Conservation (phyloP, 1,284 basidiomycete genomes). For the Sparassis latifolia region DNA sequence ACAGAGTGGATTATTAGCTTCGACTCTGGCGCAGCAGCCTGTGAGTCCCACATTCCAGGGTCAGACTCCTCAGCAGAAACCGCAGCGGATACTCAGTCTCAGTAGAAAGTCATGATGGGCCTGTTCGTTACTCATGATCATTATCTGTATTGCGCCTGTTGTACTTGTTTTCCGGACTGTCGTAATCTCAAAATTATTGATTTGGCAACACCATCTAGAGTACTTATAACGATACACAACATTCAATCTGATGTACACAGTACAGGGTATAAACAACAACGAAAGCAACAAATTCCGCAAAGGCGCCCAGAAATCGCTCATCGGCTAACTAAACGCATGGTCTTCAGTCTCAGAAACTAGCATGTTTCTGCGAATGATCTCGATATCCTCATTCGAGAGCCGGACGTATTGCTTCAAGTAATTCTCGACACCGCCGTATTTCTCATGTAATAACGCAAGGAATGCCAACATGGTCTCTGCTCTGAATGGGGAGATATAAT, state of each 20-base stretch:
- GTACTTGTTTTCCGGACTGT: neutral
- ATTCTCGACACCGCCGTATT: slow-evolving; percentile 60
- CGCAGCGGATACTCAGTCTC: slow-evolving; percentile 41
- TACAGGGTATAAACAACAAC: too few species aligned
- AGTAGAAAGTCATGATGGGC: slow-evolving; percentile 31
- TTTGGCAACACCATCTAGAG: slow-evolving; percentile 3
- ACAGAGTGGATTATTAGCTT: slow-evolving; percentile 36
- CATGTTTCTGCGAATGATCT: slow-evolving; percentile 52
- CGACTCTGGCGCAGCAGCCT: slow-evolving; percentile 21
- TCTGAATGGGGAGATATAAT: slow-evolving; percentile 28
- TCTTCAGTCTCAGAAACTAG: slow-evolving; percentile 27
- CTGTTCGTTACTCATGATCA: neutral
- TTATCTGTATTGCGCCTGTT: neutral
- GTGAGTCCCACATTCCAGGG: slow-evolving; percentile 34
- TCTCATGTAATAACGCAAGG: slow-evolving; percentile 47
- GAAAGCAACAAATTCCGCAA: too few species aligned
- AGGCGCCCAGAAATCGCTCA: too few species aligned
- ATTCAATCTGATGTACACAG: slow-evolving; percentile 4
- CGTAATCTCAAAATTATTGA: too few species aligned
- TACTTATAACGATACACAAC: slow-evolving; percentile 10
- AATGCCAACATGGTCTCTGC: slow-evolving; percentile 69
- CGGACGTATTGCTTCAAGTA: slow-evolving; percentile 51
- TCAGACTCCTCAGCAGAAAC: slow-evolving; percentile 32
- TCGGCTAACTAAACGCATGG: too few species aligned
- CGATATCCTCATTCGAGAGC: slow-evolving; percentile 55